Conservation (phyloP, 225 moss, liverwort and hornwort genomes). For the Bryoerythrophyllum caledonicum region DNA sequence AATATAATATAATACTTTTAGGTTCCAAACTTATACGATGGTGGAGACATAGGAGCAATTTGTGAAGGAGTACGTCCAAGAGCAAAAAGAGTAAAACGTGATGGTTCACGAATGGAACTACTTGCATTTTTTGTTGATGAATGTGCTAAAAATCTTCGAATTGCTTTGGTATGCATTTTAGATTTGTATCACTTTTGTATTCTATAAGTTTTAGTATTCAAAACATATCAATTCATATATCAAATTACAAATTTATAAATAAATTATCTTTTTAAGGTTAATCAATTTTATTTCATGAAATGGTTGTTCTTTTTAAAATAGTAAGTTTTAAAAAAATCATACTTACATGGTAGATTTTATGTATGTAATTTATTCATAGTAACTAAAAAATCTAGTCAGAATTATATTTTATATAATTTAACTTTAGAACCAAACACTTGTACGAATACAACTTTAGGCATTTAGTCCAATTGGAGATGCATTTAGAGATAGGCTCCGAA, state of each 20-base stretch:
- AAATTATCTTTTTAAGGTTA: not conserved
- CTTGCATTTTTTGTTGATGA: slow-evolving; percentile 87
- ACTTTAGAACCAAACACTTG: rapidly evolving
- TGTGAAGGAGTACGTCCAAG: slow-evolving; percentile 73
- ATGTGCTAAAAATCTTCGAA: slow-evolving; percentile 78
- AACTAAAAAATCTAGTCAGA: not conserved
- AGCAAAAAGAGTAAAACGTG: slow-evolving; percentile 70
- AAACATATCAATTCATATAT: no score
- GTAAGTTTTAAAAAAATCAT: no score
- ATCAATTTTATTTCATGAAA: not conserved
- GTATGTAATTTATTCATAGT: not conserved
- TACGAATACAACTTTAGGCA: slow-evolving; percentile 31
- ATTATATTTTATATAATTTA: rapidly evolving
- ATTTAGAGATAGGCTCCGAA: slow-evolving; percentile 74
- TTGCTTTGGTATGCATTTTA: slow-evolving; percentile 56
- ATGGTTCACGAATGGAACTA: slow-evolving; percentile 72
- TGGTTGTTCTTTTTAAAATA: no score
- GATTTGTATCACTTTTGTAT: no score
- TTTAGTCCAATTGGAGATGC: slow-evolving; percentile 92
- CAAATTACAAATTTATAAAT: not conserved
- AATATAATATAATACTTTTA: not conserved
- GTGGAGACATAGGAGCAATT: slow-evolving; percentile 84
- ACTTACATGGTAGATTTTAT: rapidly evolving
- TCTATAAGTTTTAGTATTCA: no score
- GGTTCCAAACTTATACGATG: slow-evolving; percentile 88